Conservation (phyloP, 768 basidiomycete species). For the Gelatoporia subvermispora region DNA sequence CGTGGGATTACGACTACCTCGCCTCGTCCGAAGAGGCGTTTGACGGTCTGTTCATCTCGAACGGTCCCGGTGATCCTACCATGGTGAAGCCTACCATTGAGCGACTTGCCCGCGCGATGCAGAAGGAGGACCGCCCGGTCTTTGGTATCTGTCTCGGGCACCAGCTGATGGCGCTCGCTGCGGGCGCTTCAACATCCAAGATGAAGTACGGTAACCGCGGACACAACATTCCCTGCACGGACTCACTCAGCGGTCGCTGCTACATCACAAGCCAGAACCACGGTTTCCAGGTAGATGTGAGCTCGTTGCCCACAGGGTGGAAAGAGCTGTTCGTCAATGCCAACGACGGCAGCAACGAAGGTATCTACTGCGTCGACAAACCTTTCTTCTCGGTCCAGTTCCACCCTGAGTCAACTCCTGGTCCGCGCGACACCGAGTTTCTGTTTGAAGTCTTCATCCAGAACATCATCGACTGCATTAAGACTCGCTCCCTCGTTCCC, state of each 20-base stretch:
- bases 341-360: slow-evolving; percentile 96
- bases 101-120: slow-evolving; percentile 60
- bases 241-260: slow-evolving; percentile 88
- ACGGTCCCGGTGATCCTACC: slow-evolving; percentile 96
- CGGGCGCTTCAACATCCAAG: slow-evolving; percentile 91
- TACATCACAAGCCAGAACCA: slow-evolving; percentile 99
- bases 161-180: slow-evolving; percentile 91
- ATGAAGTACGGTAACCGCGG: slow-evolving; percentile 99
- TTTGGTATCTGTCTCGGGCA: slow-evolving; percentile 99
- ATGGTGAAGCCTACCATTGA: slow-evolving; percentile 71
- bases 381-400: slow-evolving; percentile 99
- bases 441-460: slow-evolving; percentile 96
- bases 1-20: slow-evolving; percentile 94
- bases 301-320: slow-evolving; percentile 79
- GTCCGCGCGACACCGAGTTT: slow-evolving; percentile 97
- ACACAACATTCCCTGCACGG: slow-evolving; percentile 97
- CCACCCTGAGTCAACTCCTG: slow-evolving; percentile 96
- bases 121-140: slow-evolving; percentile 77
- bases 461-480: slow-evolving; percentile 71
- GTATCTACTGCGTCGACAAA: slow-evolving; percentile 87
- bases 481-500: slow-evolving; percentile 47
- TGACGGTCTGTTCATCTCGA: slow-evolving; percentile 95
- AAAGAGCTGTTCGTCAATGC: slow-evolving; percentile 94
- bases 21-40: slow-evolving; percentile 68
- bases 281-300: slow-evolving; percentile 89